These are phyloP conservation scores for Paracamarosporium sp. DNA, from an alignment of 2,329 filamentous ascomycete genomes.

Conservation along the genomic window DNA sequence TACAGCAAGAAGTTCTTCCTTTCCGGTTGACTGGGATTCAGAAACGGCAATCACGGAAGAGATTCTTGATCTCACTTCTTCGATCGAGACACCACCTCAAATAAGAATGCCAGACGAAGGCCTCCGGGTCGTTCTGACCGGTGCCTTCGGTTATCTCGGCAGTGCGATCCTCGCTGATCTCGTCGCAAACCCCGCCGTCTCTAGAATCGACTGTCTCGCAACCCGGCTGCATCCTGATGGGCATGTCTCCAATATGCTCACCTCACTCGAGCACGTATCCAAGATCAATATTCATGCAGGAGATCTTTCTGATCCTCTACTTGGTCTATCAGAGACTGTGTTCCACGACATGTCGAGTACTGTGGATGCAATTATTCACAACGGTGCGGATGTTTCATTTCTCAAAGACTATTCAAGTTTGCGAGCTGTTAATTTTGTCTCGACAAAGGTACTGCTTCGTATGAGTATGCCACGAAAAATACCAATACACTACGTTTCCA, in stretches of 20 bases:
- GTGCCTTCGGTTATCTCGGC: slow-evolving; percentile 21
- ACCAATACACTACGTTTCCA: slow-evolving; percentile 16
- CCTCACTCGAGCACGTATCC: slow-evolving; percentile 38
- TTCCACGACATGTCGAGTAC: neutral
- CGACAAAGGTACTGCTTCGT: slow-evolving; percentile 8
- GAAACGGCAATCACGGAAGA: slow-evolving; percentile 37
- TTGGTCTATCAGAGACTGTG: slow-evolving; percentile 6
- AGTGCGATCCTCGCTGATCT: slow-evolving; percentile 5
- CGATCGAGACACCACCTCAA: neutral
- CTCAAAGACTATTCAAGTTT: slow-evolving; percentile 12
- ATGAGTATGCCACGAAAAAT: too few relatives aligned
- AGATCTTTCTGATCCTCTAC: slow-evolving; percentile 5
- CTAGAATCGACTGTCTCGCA: too few relatives aligned
- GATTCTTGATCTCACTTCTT: neutral
- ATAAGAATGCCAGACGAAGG: neutral
- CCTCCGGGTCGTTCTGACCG: slow-evolving; percentile 15
- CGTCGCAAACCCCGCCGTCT: neutral
- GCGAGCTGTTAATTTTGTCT: slow-evolving; percentile 5
- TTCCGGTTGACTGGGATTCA: slow-evolving; percentile 48
- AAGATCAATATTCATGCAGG: slow-evolving; percentile 3
- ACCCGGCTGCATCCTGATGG: too few relatives aligned
- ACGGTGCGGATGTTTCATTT: slow-evolving; percentile 8
- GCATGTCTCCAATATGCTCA: too few relatives aligned
- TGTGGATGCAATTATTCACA: slow-evolving; percentile 18
- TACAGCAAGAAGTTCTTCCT: slow-evolving; percentile 23